Base-by-base conservation (phyloP, 129 eudicot genomes). In the Escallonia rubra region DNA sequence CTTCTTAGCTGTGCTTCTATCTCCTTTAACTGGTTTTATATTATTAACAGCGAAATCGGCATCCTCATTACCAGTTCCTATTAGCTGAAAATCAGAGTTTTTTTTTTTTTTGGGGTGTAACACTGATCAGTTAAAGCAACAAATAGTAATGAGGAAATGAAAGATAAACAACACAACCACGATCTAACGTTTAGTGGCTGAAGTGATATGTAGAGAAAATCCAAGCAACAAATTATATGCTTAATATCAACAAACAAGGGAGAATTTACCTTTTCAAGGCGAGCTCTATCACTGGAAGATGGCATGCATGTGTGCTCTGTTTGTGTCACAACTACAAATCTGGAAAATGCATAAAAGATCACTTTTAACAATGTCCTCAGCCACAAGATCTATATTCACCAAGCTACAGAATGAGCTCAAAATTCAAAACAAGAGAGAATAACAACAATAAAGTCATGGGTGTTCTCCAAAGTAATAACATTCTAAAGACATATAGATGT, bases 301-400 rank as follows among this genome's bases (percentile, higher is more conserved):
- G 96, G 98, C 88, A 93, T 82, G 48, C 83, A 64, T 5, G 96
- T 84, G 69, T 81, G 85, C 40, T 78, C 83, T 34, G 96, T 82
- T 74, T 69, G 74, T 0, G 79, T 72, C 67, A 93, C 98, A 15
- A 85, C 86, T 52, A 93, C 95, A 82, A 86, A 82, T 74, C 98
- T 93, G 88, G 59, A 56, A 54, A 74, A 57, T 45, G 71, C 11
- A 66, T 43, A 15, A 47, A 66, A n/a, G 60, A 3, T 1, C 41
- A 66, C 2, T 66, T 11, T 10, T 16, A 34, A 59, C 8, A 3
- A 57, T 45, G 41, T 57, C 10, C 7, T 56, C 38, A 56, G 8
- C n/a, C 38, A 57, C 64, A 68, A 44, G 56, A 39, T 10, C 69
- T 23, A 23, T 23, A 23, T 23, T 23, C 34, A 23, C 34, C 34